Percentiles rank a stretch among this genome's conserved stretches.
These are phyloP conservation scores for Silene vulgaris DNA, from an alignment of 179 eudicot species.

Conservation along the genomic window DNA sequence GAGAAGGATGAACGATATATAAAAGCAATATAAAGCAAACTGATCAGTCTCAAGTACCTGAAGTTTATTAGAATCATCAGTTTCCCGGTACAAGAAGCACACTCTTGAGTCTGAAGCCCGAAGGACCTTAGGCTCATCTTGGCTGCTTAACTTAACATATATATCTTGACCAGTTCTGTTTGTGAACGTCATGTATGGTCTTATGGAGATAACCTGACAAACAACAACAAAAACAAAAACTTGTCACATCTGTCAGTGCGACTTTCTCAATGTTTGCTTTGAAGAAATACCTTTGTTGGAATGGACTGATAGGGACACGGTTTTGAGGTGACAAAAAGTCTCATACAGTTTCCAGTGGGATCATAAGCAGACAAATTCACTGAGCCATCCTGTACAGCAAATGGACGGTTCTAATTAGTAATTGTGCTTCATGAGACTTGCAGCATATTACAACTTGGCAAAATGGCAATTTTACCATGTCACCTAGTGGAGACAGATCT, in stretches of 20 bases:
- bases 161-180: conserved; percentile 82
- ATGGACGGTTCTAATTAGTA: conserved; percentile 7
- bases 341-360: conserved; percentile 71
- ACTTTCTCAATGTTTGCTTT: conserved; percentile 9
- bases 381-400: conserved; percentile 70
- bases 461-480: conserved; percentile 56
- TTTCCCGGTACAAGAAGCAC: conserved; percentile 60
- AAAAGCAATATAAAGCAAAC: conserved; percentile 2
- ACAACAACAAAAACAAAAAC: not conserved
- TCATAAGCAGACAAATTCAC: conserved; percentile 70
- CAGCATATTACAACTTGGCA: conserved; percentile 4
- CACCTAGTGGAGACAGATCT: conserved; percentile 84
- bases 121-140: conserved; percentile 74
- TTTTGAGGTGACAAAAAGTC: conserved; percentile 75
- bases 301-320: conserved; percentile 83
- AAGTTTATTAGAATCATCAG: conserved; percentile 50
- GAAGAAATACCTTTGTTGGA: conserved; percentile 74
- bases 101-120: conserved; percentile 70
- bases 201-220: conserved; percentile 65
- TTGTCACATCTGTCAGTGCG: not conserved
- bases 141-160: conserved; percentile 56
- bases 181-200: conserved; percentile 87
- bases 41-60: conserved; percentile 46
- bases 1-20: not conserved
- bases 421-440: not conserved